Conservation (phyloP, 371 early-diverging fungal species). For the Syncephalastrum contaminatum region DNA sequence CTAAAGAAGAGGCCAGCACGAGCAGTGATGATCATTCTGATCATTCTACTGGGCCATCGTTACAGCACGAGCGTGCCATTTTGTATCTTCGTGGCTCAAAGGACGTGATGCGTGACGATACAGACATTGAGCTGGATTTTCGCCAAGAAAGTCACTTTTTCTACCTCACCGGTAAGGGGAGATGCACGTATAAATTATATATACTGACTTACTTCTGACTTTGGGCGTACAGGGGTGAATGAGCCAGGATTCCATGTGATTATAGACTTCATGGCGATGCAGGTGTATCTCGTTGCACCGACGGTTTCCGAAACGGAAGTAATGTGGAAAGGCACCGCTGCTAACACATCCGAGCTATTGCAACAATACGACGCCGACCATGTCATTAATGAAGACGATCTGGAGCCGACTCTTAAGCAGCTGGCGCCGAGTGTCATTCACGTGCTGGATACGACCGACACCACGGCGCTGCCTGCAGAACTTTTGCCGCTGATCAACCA, state of each 20-base stretch:
- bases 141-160: slow-evolving; percentile 59
- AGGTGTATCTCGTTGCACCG: slow-evolving; percentile 46
- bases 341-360: slow-evolving; percentile 27
- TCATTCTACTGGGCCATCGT: too few species aligned
- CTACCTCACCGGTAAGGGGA: slow-evolving; percentile 46
- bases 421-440: slow-evolving; percentile 30
- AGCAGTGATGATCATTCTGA: too few species aligned
- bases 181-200: not conserved
- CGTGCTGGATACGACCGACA: slow-evolving; percentile 21
- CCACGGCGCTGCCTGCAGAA: slow-evolving; percentile 3
- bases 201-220: not conserved
- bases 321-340: slow-evolving; percentile 54
- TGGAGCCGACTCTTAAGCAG: slow-evolving; percentile 5
- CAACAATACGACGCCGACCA: slow-evolving; percentile 52
- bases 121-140: slow-evolving; percentile 52
- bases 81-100: slow-evolving; percentile 38
- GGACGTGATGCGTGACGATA: slow-evolving; percentile 41
- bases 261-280: slow-evolving; percentile 27
- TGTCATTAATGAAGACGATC: slow-evolving; percentile 27
- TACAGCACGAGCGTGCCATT: slow-evolving; percentile 5
- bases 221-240: slow-evolving; percentile 31
- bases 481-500: not conserved
- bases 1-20: too few species aligned
- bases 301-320: slow-evolving; percentile 33
- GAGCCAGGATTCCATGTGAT: slow-evolving; percentile 51